Evolutionary conservation across 306 rosid species (phyloP).

Genomic region (Neltuma alba): DNA sequence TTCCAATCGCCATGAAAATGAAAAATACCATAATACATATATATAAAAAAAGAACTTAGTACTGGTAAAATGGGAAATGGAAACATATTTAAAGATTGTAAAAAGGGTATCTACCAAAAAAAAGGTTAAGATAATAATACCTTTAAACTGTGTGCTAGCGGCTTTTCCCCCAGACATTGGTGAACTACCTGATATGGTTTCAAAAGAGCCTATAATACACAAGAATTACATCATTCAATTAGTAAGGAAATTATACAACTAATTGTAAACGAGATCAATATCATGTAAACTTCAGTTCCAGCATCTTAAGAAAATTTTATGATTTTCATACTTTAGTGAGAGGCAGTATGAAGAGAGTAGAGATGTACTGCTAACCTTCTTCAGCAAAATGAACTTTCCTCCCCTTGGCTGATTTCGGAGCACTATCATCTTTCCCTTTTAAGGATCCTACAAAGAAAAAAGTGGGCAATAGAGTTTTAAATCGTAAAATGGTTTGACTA

Average conservation of each 20-base stretch:
- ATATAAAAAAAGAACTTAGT: background rate
- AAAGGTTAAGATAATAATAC: slow-evolving; percentile 34
- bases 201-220: slow-evolving; percentile 41
- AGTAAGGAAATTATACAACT: slow-evolving; percentile 17
- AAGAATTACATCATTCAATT: slow-evolving; percentile 13
- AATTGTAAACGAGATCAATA: slow-evolving; percentile 14
- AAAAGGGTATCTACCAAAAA: slow-evolving; percentile 2
- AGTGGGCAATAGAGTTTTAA: slow-evolving; percentile 8
- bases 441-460: slow-evolving; percentile 47
- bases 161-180: slow-evolving; percentile 48
- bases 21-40: slow-evolving; percentile 22
- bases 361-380: slow-evolving; percentile 54
- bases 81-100: slow-evolving; percentile 10
- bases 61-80: slow-evolving; percentile 12
- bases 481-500: slow-evolving; percentile 28
- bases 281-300: slow-evolving; percentile 15
- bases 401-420: slow-evolving; percentile 62
- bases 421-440: slow-evolving; percentile 81
- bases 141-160: slow-evolving; percentile 40
- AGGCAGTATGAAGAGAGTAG: slow-evolving; percentile 19
- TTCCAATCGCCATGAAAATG: slow-evolving; percentile 42
- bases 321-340: slow-evolving; percentile 22
- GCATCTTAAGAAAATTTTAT: slow-evolving; percentile 22
- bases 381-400: slow-evolving; percentile 75
- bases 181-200: slow-evolving; percentile 33